Conservation (phyloP, 768 basidiomycete genomes). For the Amanita thiersii region DNA sequence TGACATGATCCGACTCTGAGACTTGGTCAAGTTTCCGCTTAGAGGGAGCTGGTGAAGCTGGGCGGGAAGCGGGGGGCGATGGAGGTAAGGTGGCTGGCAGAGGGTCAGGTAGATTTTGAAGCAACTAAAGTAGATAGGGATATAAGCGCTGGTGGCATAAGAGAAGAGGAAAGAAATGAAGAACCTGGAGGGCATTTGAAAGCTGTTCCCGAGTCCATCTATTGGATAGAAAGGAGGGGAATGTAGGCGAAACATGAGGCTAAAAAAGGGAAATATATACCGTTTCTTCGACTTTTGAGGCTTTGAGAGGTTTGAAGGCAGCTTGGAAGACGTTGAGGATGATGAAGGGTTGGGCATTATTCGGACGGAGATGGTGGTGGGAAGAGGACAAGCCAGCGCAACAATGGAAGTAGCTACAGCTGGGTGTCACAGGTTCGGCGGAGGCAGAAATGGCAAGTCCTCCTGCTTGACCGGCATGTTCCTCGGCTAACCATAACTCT, state of each 20-base stretch:
- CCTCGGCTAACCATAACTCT: constrained; percentile 6
- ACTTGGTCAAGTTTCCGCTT: constrained; percentile 41
- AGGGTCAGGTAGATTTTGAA: constrained; percentile 23
- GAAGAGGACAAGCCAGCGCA: constrained; percentile 38
- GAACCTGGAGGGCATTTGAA: constrained; percentile 39
- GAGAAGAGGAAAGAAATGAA: constrained; percentile 8
- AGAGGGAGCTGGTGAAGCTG: constrained; percentile 35
- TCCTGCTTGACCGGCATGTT: constrained; percentile 1
- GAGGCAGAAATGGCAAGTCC: constrained; percentile 16
- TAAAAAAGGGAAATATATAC: constrained; percentile 18
- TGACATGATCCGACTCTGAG: constrained; percentile 31
- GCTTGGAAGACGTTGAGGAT: constrained; percentile 10
- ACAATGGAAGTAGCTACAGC: constrained; percentile 27
- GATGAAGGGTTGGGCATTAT: constrained; percentile 12
- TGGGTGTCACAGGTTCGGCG: constrained; percentile 22
- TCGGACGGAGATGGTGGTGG: constrained; percentile 29
- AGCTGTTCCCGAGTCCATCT: constrained; percentile 44
- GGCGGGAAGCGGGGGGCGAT: constrained; percentile 43
- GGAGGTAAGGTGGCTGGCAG: constrained; percentile 41
- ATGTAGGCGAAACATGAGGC: constrained; percentile 15
- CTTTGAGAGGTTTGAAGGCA: constrained; percentile 14
- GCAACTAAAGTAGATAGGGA: constrained; percentile 25
- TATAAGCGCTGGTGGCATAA: constrained; percentile 10
- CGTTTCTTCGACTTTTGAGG: constrained; percentile 23
- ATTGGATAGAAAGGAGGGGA: constrained; percentile 21